Conservation (phyloP, 176 grass and related monocot genomes). For the Guadua angustifolia region DNA sequence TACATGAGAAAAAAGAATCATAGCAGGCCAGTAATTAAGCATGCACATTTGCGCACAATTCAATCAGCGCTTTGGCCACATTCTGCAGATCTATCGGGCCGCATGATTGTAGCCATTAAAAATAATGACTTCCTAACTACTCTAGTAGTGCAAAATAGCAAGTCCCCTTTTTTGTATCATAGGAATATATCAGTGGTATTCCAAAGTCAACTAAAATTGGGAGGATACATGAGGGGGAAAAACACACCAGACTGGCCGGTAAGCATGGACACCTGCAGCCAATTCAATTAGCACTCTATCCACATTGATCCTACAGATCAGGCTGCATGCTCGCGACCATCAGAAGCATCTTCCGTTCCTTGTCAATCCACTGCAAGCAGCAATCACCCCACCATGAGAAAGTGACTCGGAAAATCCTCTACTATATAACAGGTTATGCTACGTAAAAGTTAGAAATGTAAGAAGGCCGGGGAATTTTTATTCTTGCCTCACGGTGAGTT, state of each 20-base stretch:
- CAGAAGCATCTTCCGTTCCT: constrained; percentile 87
- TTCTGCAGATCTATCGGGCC: constrained; percentile 69
- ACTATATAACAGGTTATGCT: background rate
- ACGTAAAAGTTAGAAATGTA: background rate
- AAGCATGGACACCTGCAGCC: constrained; percentile 84
- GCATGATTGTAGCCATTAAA: constrained; percentile 73
- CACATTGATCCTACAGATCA: constrained; percentile 75
- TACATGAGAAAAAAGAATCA: background rate
- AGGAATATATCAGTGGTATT: background rate
- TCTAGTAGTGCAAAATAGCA: background rate
- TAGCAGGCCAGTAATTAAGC: constrained; percentile 80
- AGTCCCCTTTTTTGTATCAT: background rate
- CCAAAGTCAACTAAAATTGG: no score
- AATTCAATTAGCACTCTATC: constrained; percentile 67
- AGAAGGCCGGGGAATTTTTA: background rate
- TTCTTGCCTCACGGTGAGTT: constrained; percentile 68
- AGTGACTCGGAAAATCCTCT: constrained; percentile 5
- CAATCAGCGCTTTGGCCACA: constrained; percentile 68
- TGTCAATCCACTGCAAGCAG: constrained; percentile 85
- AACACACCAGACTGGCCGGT: constrained; percentile 59
- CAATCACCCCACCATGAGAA: background rate
- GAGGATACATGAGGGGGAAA: background rate
- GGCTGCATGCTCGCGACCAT: constrained; percentile 75
- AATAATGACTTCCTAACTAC: background rate
- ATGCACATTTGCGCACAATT: constrained; percentile 86